phyloP scores from a whole-genome alignment of 805 yeast genomes.

The Yarrowia keelungensis region DNA sequence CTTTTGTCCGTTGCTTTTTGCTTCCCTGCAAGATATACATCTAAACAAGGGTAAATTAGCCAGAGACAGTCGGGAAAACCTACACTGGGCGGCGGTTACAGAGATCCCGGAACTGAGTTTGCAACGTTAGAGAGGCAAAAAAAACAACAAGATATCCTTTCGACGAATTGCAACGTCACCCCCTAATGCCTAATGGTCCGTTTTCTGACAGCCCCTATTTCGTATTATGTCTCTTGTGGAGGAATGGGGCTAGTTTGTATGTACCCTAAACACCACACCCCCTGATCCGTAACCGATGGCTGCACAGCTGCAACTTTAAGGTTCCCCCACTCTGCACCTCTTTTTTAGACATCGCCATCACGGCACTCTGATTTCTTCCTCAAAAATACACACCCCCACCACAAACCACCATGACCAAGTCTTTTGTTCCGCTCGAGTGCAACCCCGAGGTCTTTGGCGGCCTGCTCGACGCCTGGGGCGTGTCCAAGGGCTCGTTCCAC shows the following conservation, averaged over 20 bases:
- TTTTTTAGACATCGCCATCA: constrained; percentile 22
- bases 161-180: no score
- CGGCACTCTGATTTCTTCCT: not conserved
- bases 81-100: not conserved
- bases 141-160: no score
- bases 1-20: constrained; percentile 15
- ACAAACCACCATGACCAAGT: constrained; percentile 40
- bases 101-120: constrained; percentile 1
- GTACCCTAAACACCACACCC: no score
- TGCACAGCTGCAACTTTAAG: not conserved
- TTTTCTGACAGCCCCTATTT: no score
- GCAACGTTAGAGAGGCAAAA: not conserved
- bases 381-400: not conserved
- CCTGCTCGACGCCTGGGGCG: constrained; percentile 72
- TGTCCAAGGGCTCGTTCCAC: constrained; percentile 65
- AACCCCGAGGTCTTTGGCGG: constrained; percentile 83
- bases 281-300: not conserved
- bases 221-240: no score
- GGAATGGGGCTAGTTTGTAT: no score
- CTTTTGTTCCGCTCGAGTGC: constrained; percentile 82
- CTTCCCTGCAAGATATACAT: constrained; percentile 1
- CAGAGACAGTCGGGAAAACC: not conserved
- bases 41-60: not conserved
- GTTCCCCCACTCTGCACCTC: constrained; percentile 12
- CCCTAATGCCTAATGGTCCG: no score